A percentile compares a stretch with the other conserved stretches of the same genome.
These are phyloP conservation scores for Mrakia gelida DNA, from an alignment of 768 basidiomycete species.

Conservation along the genomic window DNA sequence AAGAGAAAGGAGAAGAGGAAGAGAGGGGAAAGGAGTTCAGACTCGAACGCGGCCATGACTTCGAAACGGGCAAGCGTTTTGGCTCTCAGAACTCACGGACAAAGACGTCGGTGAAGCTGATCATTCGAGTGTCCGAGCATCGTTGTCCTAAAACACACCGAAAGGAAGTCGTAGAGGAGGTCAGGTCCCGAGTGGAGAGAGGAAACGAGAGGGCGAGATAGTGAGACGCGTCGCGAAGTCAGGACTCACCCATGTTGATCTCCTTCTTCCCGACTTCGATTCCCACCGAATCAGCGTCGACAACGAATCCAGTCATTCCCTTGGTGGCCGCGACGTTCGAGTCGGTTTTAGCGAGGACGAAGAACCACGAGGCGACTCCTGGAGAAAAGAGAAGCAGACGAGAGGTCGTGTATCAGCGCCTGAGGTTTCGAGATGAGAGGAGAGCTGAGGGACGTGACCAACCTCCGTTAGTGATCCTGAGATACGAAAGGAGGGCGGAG, in stretches of 20 bases:
- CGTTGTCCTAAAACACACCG: too few species aligned
- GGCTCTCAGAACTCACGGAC: conserved; percentile 26
- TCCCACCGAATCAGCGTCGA: conserved; percentile 42
- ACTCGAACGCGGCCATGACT: neutral
- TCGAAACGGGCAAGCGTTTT: neutral
- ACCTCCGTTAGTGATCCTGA: conserved; percentile 26
- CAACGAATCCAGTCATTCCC: conserved; percentile 47
- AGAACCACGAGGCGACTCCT: conserved; percentile 34
- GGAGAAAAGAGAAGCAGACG: neutral
- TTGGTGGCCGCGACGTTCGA: conserved; percentile 40
- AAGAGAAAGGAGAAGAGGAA: neutral
- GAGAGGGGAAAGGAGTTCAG: neutral
- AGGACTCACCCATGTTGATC: conserved; percentile 43
- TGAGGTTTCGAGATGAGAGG: neutral
- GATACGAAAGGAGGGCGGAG: too few species aligned
- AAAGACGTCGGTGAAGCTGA: conserved; percentile 45
- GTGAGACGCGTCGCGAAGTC: too few species aligned
- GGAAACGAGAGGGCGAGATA: neutral
- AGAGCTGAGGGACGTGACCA: neutral
- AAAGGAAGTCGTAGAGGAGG: too few species aligned
- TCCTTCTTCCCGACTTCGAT: conserved; percentile 44
- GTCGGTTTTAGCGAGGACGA: conserved; percentile 47
- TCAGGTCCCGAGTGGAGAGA: too few species aligned
- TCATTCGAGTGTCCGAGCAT: conserved; percentile 47
- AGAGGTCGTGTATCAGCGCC: neutral